Evolutionary conservation across 2,329 filamentous ascomycete genomes (phyloP).

Genomic region (Didymella pomorum): DNA sequence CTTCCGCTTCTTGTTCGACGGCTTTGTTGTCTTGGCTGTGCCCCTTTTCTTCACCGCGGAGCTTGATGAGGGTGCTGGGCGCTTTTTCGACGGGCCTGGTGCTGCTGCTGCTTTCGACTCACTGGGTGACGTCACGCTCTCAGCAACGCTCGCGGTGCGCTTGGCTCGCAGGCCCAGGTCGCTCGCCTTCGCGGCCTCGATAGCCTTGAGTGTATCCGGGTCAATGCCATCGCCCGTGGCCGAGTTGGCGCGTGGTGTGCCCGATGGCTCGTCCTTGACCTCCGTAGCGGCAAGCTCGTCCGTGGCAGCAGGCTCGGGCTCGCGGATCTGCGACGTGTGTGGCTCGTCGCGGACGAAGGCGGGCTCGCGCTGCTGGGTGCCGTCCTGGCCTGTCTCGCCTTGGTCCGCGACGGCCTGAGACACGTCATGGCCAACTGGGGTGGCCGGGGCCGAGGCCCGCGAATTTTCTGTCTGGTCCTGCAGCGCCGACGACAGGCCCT

Average conservation of each 20-base stretch:
- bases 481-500: background rate
- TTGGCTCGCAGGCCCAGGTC: conserved; percentile 54
- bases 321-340: conserved; percentile 37
- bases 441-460: background rate
- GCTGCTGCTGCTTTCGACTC: conserved; percentile 45
- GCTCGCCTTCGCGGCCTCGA: conserved; percentile 55
- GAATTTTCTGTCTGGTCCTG: background rate
- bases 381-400: background rate
- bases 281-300: background rate
- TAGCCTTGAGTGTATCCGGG: conserved; percentile 52
- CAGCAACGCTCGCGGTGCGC: conserved; percentile 47
- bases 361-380: conserved; percentile 40
- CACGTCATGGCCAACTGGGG: background rate
- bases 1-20: conserved; percentile 56
- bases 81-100: conserved; percentile 51
- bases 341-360: conserved; percentile 43
- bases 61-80: conserved; percentile 52
- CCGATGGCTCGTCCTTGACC: background rate
- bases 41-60: conserved; percentile 55
- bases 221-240: conserved; percentile 38
- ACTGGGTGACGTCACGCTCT: conserved; percentile 51
- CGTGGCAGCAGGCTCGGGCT: conserved; percentile 47
- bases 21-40: conserved; percentile 57
- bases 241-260: too few species aligned
- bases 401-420: background rate